phyloP scores from a whole-genome alignment of 345 rosid genomes.

The Clarkia xantiana region DNA sequence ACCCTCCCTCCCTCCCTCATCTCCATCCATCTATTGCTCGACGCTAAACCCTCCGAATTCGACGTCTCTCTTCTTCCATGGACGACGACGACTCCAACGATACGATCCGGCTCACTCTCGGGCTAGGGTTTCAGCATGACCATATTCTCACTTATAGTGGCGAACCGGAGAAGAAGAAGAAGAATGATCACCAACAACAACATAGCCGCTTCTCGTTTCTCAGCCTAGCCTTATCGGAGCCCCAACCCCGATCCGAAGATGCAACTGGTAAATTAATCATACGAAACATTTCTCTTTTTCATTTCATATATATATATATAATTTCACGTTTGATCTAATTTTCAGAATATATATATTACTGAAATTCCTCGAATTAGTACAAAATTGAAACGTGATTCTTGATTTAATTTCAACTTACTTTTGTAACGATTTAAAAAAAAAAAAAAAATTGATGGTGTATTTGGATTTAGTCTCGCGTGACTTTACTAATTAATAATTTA shows the following conservation, averaged over 20 bases:
- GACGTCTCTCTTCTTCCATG: slow-evolving; percentile 1
- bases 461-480: background rate
- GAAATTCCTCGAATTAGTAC: no score
- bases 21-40: no score
- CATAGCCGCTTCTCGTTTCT: background rate
- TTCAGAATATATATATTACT: no score
- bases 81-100: background rate
- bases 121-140: slow-evolving; percentile 5
- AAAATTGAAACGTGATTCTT: no score
- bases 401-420: background rate
- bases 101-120: slow-evolving; percentile 3
- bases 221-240: background rate
- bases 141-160: background rate
- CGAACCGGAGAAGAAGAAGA: background rate
- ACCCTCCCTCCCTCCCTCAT: no score
- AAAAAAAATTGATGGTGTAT: background rate
- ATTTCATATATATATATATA: no score
- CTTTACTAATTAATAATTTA: background rate
- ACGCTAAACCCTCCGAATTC: no score
- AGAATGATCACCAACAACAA: background rate
- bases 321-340: no score
- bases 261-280: no score
- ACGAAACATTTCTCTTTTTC: no score
- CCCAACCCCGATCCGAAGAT: no score
- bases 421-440: background rate